A percentile compares a stretch with the other conserved stretches of the same genome.
Evolutionary conservation across 352 stramenopile species (phyloP).

Genomic region (Pythium biforme): DNA sequence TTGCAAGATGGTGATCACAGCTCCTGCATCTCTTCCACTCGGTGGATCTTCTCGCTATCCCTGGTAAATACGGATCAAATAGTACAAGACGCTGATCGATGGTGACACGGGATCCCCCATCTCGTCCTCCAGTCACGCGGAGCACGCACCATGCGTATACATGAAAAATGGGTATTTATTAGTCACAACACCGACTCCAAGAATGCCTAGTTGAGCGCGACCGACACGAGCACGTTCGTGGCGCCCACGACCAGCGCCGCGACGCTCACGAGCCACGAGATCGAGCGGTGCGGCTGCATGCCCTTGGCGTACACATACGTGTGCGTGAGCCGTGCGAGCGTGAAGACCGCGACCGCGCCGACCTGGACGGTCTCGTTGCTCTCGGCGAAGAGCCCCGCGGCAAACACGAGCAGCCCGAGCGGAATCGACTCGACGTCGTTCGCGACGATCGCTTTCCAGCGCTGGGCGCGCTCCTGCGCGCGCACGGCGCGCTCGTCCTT

Average conservation of each 20-base stretch:
- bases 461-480: slow-evolving; percentile 18
- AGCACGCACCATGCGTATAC: no score
- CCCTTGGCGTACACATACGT: slow-evolving; percentile 42
- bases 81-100: no score
- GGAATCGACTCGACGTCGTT: slow-evolving; percentile 59
- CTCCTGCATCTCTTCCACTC: no score
- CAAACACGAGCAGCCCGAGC: slow-evolving; percentile 41
- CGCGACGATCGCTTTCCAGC: slow-evolving; percentile 46
- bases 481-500: slow-evolving; percentile 26
- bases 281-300: slow-evolving; percentile 39
- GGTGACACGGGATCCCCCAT: no score
- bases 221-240: slow-evolving; percentile 1
- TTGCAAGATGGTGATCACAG: no score
- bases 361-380: slow-evolving; percentile 18
- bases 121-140: no score
- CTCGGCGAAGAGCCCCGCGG: slow-evolving; percentile 26
- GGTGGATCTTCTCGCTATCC: no score
- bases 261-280: slow-evolving; percentile 25
- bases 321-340: slow-evolving; percentile 32
- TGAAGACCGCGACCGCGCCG: slow-evolving; percentile 35
- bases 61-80: no score
- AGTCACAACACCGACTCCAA: not conserved
- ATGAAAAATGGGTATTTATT: no score
- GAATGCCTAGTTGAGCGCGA: not conserved
- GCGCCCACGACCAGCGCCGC: not conserved